Evolutionary conservation across 768 basidiomycete genomes (phyloP).

Genomic region (Leucosporidium scottii): DNA sequence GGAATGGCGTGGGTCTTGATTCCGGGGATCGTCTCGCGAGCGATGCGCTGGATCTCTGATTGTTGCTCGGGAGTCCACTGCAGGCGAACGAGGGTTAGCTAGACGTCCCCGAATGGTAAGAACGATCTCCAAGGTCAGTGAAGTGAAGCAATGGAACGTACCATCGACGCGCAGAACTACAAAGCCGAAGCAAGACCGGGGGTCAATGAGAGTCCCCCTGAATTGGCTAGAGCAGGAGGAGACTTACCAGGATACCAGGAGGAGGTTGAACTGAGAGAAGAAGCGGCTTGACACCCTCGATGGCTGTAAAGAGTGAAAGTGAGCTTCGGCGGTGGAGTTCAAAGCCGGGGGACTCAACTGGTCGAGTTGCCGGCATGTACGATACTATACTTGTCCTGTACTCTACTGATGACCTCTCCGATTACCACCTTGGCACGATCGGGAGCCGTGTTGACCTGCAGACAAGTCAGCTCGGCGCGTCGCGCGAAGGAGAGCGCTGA

Average conservation of each 20-base stretch:
- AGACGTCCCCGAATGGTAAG: too few species aligned
- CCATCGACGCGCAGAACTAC: conserved; percentile 31
- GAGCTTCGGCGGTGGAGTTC: too few species aligned
- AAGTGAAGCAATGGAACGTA: conserved; percentile 11
- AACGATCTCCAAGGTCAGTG: too few species aligned
- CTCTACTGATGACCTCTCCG: conserved; percentile 35
- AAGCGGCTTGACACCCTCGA: conserved; percentile 39
- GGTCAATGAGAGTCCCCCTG: background rate
- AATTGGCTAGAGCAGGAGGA: background rate
- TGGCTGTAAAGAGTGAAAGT: conserved; percentile 22
- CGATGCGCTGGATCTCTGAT: conserved; percentile 37
- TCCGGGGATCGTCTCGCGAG: conserved; percentile 36
- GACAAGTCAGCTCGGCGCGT: too few species aligned
- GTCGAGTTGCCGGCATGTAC: conserved; percentile 38
- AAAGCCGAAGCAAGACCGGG: background rate
- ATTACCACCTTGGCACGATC: conserved; percentile 40
- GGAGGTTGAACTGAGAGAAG: conserved; percentile 35
- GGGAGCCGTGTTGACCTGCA: conserved; percentile 40
- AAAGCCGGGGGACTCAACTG: too few species aligned
- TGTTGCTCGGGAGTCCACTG: conserved; percentile 42
- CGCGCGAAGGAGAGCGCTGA: too few species aligned
- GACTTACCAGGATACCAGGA: conserved; percentile 16
- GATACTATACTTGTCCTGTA: conserved; percentile 36
- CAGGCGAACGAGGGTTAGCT: too few species aligned
- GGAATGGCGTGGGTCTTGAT: conserved; percentile 39